Base-by-base conservation (phyloP, 495 filamentous ascomycete genomes). In the Penicillium lagena region DNA sequence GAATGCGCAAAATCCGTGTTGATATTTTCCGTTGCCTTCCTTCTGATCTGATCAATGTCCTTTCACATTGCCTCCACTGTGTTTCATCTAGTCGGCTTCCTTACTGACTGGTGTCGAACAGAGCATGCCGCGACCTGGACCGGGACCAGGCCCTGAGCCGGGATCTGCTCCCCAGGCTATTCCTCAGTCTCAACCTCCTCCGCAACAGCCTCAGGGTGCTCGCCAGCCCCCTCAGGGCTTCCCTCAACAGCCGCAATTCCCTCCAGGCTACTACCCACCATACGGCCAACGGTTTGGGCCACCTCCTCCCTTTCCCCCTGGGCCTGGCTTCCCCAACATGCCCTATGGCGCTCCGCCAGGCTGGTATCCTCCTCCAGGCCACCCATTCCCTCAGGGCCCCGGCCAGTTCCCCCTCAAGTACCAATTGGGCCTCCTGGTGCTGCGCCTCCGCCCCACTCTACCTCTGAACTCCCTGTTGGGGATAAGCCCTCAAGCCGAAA, bases 11-110 rank as follows among this genome's bases (percentile, higher is more conserved):
- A 83, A 84, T 70, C 73, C 75, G 64, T 95, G 89, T 90, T 79
- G 89, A 95, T 68, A 84, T 87, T 85, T 22, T 94, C 89, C 90
- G 90, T 95, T 96, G 90, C 90, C 90, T 95, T 96, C 90, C 90
- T 95, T 94, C 90, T 96, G 90, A 73, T 22, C 64, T 47, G 59
- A 71, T 68, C 64, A 64, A 49, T 54, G 40, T 38, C 37, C 29
- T 29, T 43, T 9, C 27, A 28, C 37, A 36, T 40, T 41, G 35
- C 11, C 39, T 41, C 38, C 22, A 12, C 35, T 36, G 37, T 29
- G 37, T 10, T 34, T 42, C 39, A 11, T 48, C 10, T 27, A 44
- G n/a, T 46, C 32, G n/a, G 29, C 28, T 40, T 45, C 27, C 34
- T 42, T 45, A 42, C 59, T 67, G 51, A 66, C 58, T 48, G n/a